These are phyloP conservation scores for Marvania coccoides DNA, from an alignment of 139 green algal species.

Conservation along the genomic window DNA sequence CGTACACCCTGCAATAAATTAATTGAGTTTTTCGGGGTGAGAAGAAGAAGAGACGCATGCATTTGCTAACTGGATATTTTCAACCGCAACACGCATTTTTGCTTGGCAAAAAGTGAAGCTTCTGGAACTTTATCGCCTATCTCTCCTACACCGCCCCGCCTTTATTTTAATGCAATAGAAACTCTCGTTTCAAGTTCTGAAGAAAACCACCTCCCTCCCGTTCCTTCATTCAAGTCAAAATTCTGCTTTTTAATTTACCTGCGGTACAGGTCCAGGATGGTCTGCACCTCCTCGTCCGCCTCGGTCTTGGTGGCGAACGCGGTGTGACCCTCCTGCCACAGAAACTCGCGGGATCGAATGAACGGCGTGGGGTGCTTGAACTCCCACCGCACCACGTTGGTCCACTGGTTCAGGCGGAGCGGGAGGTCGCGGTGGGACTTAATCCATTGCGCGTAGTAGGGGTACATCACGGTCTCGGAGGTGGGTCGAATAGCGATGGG, in stretches of 20 bases:
- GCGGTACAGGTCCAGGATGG: constrained; percentile 89
- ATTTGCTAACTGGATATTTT: too few species aligned
- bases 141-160: too few species aligned
- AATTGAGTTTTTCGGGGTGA: too few species aligned
- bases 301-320: constrained; percentile 82
- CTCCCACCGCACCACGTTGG: constrained; percentile 98
- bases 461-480: constrained; percentile 98
- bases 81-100: too few species aligned
- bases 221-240: too few species aligned
- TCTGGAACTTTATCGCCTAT: too few species aligned
- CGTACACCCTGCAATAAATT: constrained; percentile 77
- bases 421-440: constrained; percentile 93
- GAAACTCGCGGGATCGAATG: constrained; percentile 91
- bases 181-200: too few species aligned
- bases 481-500: constrained; percentile 97
- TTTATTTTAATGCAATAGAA: too few species aligned
- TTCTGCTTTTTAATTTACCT: constrained; percentile 19
- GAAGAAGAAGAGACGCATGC: too few species aligned
- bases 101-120: too few species aligned
- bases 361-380: constrained; percentile 99
- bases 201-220: too few species aligned
- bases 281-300: constrained; percentile 86
- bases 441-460: constrained; percentile 94
- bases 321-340: constrained; percentile 88
- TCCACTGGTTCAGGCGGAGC: constrained; percentile 98